Percentiles rank a stretch among this genome's conserved stretches.
These are phyloP conservation scores for Epichloe glyceriae DNA, from an alignment of 2,329 filamentous ascomycete species.

Conservation along the genomic window DNA sequence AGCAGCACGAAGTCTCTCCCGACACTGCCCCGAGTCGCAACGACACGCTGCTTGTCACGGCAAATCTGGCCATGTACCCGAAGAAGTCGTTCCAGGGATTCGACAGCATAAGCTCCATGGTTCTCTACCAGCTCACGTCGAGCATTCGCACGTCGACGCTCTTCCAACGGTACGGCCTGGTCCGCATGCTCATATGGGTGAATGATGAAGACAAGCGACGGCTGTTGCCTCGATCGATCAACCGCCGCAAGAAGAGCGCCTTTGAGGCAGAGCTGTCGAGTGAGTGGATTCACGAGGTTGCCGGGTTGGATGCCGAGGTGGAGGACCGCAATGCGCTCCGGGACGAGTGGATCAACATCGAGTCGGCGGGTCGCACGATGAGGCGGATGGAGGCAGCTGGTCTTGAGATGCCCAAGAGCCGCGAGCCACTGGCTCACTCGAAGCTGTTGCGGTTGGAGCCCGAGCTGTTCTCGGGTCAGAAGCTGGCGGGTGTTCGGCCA, in stretches of 20 bases:
- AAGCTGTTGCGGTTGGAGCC: constrained; percentile 13
- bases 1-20: constrained; percentile 34
- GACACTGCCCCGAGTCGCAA: constrained; percentile 41
- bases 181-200: constrained; percentile 68
- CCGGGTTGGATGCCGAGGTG: constrained; percentile 23
- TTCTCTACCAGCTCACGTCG: constrained; percentile 49
- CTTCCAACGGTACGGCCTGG: constrained; percentile 64
- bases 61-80: constrained; percentile 48
- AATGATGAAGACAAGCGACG: constrained; percentile 43
- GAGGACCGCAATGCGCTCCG: constrained; percentile 23
- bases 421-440: constrained; percentile 23
- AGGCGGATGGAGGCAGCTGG: constrained; percentile 33
- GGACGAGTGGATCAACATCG: constrained; percentile 34
- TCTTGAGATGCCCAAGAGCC: constrained; percentile 29
- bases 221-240: constrained; percentile 47
- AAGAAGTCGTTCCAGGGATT: constrained; percentile 37
- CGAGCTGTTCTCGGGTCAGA: constrained; percentile 9
- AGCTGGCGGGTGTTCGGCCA: constrained; percentile 17
- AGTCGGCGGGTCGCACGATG: constrained; percentile 27
- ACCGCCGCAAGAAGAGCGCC: constrained; percentile 40
- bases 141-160: constrained; percentile 44
- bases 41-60: constrained; percentile 59
- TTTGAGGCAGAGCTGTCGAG: constrained; percentile 49
- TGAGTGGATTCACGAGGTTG: constrained; percentile 47
- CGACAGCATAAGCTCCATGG: constrained; percentile 41